These are phyloP conservation scores for Lobosporangium transversale DNA, from an alignment of 192 early-diverging fungal genomes.

Conservation along the genomic window DNA sequence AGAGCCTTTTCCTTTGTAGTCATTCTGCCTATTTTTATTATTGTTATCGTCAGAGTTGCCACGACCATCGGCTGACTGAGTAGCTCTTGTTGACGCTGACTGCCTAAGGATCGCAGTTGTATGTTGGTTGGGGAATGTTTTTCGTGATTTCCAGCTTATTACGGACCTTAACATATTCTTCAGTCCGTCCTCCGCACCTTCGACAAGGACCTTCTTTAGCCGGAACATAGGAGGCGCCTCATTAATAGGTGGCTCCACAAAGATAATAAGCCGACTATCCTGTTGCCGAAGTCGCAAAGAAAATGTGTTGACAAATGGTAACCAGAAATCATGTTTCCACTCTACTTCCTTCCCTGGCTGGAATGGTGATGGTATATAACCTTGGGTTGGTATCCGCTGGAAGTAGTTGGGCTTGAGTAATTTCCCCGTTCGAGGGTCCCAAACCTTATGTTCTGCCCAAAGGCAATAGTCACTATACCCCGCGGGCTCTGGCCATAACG, in stretches of 20 bases:
- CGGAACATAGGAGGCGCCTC: constrained; percentile 57
- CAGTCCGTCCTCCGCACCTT: constrained; percentile 60
- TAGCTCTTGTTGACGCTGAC: background rate
- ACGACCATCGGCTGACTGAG: background rate
- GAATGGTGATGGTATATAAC: constrained; percentile 13
- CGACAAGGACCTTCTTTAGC: constrained; percentile 38
- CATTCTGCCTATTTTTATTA: background rate
- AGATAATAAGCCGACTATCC: constrained; percentile 53
- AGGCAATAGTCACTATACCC: constrained; percentile 57
- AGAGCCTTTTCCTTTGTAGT: constrained; percentile 3
- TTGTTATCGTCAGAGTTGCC: background rate
- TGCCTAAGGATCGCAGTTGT: constrained; percentile 1
- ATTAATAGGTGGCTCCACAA: constrained; percentile 64
- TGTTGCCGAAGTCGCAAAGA: constrained; percentile 50
- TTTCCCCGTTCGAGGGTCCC: constrained; percentile 46
- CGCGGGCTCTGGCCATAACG: constrained; percentile 54
- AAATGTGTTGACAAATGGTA: constrained; percentile 57
- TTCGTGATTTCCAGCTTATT: constrained; percentile 50
- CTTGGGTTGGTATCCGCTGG: constrained; percentile 41
- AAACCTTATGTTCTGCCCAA: constrained; percentile 63
- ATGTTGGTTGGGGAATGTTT: constrained; percentile 50
- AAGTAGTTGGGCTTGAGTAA: constrained; percentile 60
- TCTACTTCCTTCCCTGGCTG: constrained; percentile 44
- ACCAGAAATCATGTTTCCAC: constrained; percentile 57
- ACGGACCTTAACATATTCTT: constrained; percentile 59